phyloP scores from a whole-genome alignment of 805 yeast genomes.

The Clavispora vitiphila region DNA sequence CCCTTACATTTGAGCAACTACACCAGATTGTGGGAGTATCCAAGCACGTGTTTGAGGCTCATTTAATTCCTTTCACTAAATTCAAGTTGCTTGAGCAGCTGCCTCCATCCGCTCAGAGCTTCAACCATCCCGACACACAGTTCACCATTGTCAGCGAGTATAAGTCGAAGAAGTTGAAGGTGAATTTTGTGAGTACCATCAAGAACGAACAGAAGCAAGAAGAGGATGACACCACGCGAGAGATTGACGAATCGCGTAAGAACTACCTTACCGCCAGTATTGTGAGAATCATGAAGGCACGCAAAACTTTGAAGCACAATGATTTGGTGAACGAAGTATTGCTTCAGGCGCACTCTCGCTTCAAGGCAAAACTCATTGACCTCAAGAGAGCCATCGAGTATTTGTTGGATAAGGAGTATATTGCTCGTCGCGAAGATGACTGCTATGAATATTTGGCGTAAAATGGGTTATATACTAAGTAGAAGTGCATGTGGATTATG shows the following conservation, averaged over 20 bases:
- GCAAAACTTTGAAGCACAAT: conserved; percentile 74
- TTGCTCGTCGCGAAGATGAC: conserved; percentile 70
- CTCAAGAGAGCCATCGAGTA: conserved; percentile 82
- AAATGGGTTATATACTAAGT: background rate
- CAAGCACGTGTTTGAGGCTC: conserved; percentile 61
- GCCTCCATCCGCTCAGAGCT: conserved; percentile 56
- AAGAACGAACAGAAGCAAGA: conserved; percentile 64
- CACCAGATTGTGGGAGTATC: conserved; percentile 65
- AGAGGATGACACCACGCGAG: conserved; percentile 67
- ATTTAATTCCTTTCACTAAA: conserved; percentile 73
- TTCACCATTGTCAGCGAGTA: conserved; percentile 76
- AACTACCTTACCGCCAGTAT: conserved; percentile 87
- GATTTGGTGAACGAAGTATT: conserved; percentile 82
- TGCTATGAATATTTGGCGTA: conserved; percentile 79
- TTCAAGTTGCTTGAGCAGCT: conserved; percentile 65
- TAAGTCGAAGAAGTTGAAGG: conserved; percentile 76
- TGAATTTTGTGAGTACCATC: conserved; percentile 65
- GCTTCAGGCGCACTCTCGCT: conserved; percentile 76
- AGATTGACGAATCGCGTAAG: conserved; percentile 81
- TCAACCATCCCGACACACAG: conserved; percentile 42
- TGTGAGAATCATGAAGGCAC: conserved; percentile 94
- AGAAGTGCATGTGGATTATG: background rate
- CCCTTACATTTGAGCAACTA: conserved; percentile 57
- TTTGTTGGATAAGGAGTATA: conserved; percentile 80
- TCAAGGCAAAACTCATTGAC: conserved; percentile 80